Evolutionary conservation across 768 basidiomycete genomes (phyloP), one percentile per base, ranked within the genome.

Genomic region (Pholiota conissans): DNA sequence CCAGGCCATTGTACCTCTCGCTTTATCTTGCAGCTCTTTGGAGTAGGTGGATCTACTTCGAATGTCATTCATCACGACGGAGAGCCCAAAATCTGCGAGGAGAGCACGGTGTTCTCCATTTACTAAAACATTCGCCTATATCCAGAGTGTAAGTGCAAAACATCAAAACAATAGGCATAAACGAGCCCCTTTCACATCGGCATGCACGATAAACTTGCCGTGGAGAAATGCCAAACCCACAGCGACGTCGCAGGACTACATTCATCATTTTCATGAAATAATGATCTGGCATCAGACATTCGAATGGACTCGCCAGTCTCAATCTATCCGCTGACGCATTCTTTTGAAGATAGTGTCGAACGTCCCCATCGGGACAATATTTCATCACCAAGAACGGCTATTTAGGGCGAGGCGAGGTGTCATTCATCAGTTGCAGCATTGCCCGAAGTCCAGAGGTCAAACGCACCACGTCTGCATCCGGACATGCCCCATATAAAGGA

Each of bases 51-150:
- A 51, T 27, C 50, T 34, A 35, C 50, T 51, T 11, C 32, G n/a
- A n/a, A 51, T 51, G 22, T 51, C 50, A 35, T 51, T 51, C 50
- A 51, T 51, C 50, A 51, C 50, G 22, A 51, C 37, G 11, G 50
- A 51, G 3, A 51, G 34, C 18, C 50, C 50, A 9, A 51, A 51
- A 35, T 51, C 50, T 51, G 50, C 37, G 22, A 51, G 50, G 30
- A 51, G 50, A 10, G 50, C 50, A 24, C 50, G 50, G 30, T 51
- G 50, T n/a, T 51, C 50, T 35, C 50, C 50, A 37, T 51, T 51
- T 7, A 51, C 50, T 6, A 51, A 32, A 18, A 51, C 50, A 34
- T 51, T 51, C 26, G 32, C 32, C 50, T 51, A 37, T 24, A 9
- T 20, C 13, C 30, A 16, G 16, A 8, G 16, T 9, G 16, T 39